Conservation (phyloP, 345 rosid species). For the Psidium friedrichsthalianum region DNA sequence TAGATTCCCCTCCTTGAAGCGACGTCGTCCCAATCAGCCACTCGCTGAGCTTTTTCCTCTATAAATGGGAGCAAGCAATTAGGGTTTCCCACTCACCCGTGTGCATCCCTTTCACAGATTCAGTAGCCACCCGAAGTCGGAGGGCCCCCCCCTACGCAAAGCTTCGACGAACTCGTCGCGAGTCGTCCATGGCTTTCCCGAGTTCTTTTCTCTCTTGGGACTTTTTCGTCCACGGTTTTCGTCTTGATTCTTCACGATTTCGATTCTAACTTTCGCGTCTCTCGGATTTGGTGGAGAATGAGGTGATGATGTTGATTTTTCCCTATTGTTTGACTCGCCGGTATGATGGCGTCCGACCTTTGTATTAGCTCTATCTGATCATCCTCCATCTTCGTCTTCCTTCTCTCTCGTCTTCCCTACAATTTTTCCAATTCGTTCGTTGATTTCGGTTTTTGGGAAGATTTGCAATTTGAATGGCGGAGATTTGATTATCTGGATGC, state of each 20-base stretch:
- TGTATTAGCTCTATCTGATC: constrained; percentile 18
- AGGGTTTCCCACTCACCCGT: not conserved
- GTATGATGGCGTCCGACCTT: constrained; percentile 25
- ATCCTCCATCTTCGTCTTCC: not conserved
- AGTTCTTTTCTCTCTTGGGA: not conserved
- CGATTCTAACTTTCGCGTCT: not conserved
- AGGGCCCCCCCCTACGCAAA: not conserved
- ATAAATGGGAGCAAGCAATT: not conserved
- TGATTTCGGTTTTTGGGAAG: not conserved
- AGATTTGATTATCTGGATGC: not conserved
- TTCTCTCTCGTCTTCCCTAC: not conserved
- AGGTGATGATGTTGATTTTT: constrained; percentile 21
- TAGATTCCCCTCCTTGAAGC: too few species aligned
- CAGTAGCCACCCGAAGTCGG: not conserved
- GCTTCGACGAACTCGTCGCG: not conserved
- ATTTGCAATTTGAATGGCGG: not conserved
- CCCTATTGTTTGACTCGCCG: constrained; percentile 50
- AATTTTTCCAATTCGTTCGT: not conserved
- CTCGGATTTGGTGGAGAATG: constrained; percentile 6
- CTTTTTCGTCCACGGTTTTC: too few species aligned
- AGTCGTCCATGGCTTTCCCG: not conserved
- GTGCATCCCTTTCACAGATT: not conserved
- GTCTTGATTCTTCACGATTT: not conserved
- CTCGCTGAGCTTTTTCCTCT: too few species aligned
- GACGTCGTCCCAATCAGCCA: not conserved